Evolutionary conservation across 2,329 filamentous ascomycete genomes (phyloP).

Genomic region (Penicillium sp.): DNA sequence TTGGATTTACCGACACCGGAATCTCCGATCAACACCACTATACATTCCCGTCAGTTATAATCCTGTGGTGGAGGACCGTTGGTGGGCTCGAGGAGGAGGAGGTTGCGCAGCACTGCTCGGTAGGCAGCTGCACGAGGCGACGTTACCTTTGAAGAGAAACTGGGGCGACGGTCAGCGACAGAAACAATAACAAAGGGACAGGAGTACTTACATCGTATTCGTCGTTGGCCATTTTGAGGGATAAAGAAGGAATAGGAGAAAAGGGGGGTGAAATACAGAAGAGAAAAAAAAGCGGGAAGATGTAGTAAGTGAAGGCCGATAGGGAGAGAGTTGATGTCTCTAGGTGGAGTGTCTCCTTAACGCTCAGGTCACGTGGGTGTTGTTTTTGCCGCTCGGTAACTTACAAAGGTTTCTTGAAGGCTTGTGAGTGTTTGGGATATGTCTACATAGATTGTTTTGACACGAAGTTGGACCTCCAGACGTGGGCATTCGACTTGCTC

Average conservation of each 20-base stretch:
- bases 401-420: neutral
- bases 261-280: conserved; percentile 18
- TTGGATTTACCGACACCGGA: conserved; percentile 99
- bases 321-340: conserved; percentile 23
- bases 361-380: conserved; percentile 20
- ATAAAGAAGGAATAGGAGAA: conserved; percentile 13
- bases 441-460: neutral
- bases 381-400: conserved; percentile 7
- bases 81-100: conserved; percentile 14
- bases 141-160: conserved; percentile 98
- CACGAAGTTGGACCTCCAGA: neutral
- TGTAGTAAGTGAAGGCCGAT: conserved; percentile 16
- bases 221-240: conserved; percentile 86
- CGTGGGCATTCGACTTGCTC: neutral
- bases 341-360: conserved; percentile 25
- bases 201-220: conserved; percentile 89
- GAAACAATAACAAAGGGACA: neutral
- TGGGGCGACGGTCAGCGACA: conserved; percentile 45
- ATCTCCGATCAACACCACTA: conserved; percentile 98
- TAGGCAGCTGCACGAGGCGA: conserved; percentile 26
- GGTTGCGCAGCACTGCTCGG: neutral
- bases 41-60: conserved; percentile 23
- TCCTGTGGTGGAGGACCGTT: neutral
- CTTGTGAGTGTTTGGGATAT: neutral
- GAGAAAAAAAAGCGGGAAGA: conserved; percentile 13